Evolutionary conservation across 352 stramenopile species (phyloP), one percentile per base, ranked within the genome.

Genomic region (Globisporangium nagaii): DNA sequence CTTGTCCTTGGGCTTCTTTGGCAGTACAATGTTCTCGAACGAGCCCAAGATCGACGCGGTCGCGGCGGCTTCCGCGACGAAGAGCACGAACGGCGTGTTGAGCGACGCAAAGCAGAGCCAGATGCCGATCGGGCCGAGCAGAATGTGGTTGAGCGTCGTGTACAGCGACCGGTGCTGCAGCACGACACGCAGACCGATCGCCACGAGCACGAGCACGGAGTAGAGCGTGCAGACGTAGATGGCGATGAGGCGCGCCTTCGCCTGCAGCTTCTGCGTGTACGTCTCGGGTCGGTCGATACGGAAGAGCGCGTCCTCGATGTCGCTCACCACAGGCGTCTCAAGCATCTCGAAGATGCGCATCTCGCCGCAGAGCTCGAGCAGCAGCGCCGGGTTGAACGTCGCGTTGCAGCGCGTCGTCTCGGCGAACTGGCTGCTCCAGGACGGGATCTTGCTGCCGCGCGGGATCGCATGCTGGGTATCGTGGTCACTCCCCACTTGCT

Each of bases 31-130:
- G 13, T 67, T 68, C 27, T 94, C 81, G 37, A 94, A 92, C 11
- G 81, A 85, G 7, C 75, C 77, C 24, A 94, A 59, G 15, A 94
- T 85, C 15, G 82, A 89, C 17, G 79, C 69, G 1, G 79, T 91
- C 4, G 81, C 84, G 3, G 66, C 75, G 1, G 79, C 80, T 50
- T 94, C 84, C 0, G 76, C 82, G 2, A 94, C 53, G 47, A 92
- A 94, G 19, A 89, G 67, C 53, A 89, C 75, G 46, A 92, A 63
- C 24, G 84, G 82, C 20, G 82, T 90, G 53, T 92, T 86, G 2
- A 94, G 66, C 48, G 81, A 94, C 4, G 83, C 79, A 62, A 94
- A 94, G 53, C 84, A 94, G n/a, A 94, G 58, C 73, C 81, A 90
- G 27, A 94, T 70, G n/a, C 75, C 78, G 34, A 90, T 84, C 3